Evolutionary conservation across 345 rosid genomes (phyloP).

Genomic region (Zanthoxylum bungeanum): DNA sequence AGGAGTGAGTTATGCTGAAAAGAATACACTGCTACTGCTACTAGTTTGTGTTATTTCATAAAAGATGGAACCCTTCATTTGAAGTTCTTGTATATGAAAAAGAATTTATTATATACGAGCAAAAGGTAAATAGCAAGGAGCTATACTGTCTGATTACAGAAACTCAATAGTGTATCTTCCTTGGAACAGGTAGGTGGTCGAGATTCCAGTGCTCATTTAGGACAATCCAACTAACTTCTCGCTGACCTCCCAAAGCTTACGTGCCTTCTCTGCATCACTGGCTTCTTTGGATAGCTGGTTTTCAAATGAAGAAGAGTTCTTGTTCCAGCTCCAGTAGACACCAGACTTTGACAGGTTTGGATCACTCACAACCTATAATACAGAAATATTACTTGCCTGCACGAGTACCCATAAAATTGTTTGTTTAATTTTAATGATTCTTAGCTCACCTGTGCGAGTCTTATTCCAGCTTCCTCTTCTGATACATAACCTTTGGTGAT

Average conservation of each 20-base stretch:
- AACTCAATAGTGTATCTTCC: background rate
- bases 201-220: slow-evolving; percentile 9
- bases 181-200: background rate
- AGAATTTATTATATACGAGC: slow-evolving; percentile 1
- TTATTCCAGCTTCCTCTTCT: slow-evolving; percentile 53
- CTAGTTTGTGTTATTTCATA: background rate
- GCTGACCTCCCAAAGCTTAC: slow-evolving; percentile 56
- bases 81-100: background rate
- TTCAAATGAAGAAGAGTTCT: slow-evolving; percentile 79
- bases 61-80: background rate
- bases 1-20: too few species aligned
- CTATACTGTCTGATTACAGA: slow-evolving; percentile 11
- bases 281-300: slow-evolving; percentile 90
- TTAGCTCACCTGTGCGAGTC: slow-evolving; percentile 53
- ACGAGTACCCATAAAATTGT: background rate
- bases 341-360: slow-evolving; percentile 86
- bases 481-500: slow-evolving; percentile 59
- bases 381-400: background rate
- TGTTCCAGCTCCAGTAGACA: slow-evolving; percentile 97
- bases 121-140: background rate
- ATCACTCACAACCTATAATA: slow-evolving; percentile 71
- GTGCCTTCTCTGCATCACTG: slow-evolving; percentile 79
- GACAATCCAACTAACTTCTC: slow-evolving; percentile 65
- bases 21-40: too few species aligned
- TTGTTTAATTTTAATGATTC: background rate